Evolutionary conservation across 2,329 filamentous ascomycete genomes (phyloP), one percentile per base, ranked within the genome.

Genomic region (Eurotiales sp.): DNA sequence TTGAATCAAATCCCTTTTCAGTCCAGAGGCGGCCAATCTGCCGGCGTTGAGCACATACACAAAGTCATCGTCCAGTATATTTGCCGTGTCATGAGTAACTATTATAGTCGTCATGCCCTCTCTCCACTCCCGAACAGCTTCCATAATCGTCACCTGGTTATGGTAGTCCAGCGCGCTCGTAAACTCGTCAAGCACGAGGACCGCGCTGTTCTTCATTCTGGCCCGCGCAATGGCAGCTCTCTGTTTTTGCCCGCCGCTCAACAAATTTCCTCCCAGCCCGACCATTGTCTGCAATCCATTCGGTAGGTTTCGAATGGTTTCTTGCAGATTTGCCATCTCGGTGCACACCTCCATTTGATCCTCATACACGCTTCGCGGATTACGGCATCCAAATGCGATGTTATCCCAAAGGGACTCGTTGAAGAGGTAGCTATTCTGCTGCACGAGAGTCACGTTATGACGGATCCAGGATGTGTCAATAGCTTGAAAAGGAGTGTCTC

Each of bases 161-260:
- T 79, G 75, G n/a, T 84, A 81, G 60, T 97, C 92, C 8, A 97
- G 73, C 0, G 88, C 88, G 66, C 89, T 93, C 0, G 90, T 96
- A 0, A 88, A 83, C 65, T 97, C 93, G 58, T 97, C 92, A 3
- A 97, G 75, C 22, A 97, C 85, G 6, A 97, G 74, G 0, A 97
- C 79, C 0, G 88, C 82, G 0, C 90, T 83, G 62, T 96, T 81
- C 46, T 90, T 78, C 5, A 97, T 69, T 36, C 81, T 80, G 1
- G 90, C 88, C 56, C 91, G 79, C 1, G 91, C 90, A 29, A 97
- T 76, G 0, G 88, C 87, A 43, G 96, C 74, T 47, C 89, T 79
- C 66, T 96, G 91, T 53, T 79, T 85, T 68, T 97, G 90, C 0
- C 92, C 92, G 8, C 90, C 91, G 57, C 90, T 95, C 36, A 96